Base-by-base conservation (phyloP, 2,329 filamentous ascomycete genomes). In the Thermothelomyces thermophilus region DNA sequence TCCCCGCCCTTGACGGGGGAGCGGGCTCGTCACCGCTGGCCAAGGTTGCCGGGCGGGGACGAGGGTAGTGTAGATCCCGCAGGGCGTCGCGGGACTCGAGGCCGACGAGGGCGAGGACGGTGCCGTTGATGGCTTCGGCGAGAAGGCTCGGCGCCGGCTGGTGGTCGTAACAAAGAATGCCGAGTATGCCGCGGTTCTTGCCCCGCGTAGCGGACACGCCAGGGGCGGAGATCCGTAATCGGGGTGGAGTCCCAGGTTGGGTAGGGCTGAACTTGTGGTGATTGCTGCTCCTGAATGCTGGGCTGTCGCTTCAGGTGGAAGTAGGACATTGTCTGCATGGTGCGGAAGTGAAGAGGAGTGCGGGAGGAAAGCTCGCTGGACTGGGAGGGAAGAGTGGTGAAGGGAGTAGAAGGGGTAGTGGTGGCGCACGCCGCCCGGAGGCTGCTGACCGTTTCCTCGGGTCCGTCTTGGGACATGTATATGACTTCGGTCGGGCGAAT, bases 281-380 rank as follows among this genome's bases (percentile, higher is more conserved):
- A 5, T 5, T 14, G 33, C 13, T 14, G 33, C 6, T 6, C 7
- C 6, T 14, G 33, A n/a, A 5, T 26, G 3, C 26, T 49, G 41
- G 42, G 28, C 36, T 56, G 44, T 41, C 24, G 47, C 5, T 14
- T n/a, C 3, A 71, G 56, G 62, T 91, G 87, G 60, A 91, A 88
- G 59, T 90, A 91, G 0, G 86, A 83, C 74, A 89, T 83, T n/a
- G 76, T 80, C 58, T 90, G 85, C 84, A 91, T 89, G 5, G 77
- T 75, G 44, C 85, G 72, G 2, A 87, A 66, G 53, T 90, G 82
- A 0, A 79, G 74, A 0, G 84, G 76, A 9, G 82, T 86, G 33
- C 83, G 72, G 3, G 76, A 69, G 1, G 72, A 72, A 5, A 31
- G 17, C 16, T 80, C 76, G n/a, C 72, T 73, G 8, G 73, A 65